Base-by-base conservation (phyloP, 2,329 filamentous ascomycete genomes). In the Xylaria hypoxylon region DNA sequence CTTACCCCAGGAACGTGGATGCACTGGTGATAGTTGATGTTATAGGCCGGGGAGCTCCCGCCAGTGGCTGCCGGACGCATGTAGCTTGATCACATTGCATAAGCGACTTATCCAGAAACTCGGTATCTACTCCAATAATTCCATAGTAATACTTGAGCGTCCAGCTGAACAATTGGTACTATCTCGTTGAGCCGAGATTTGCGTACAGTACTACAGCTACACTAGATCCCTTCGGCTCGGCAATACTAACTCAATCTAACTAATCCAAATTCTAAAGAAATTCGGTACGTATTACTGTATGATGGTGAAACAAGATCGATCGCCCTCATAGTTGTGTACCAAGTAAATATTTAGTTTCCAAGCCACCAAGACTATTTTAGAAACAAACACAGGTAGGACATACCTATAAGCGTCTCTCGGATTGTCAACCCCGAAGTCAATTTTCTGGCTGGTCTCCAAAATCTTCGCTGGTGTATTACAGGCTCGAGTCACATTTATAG, bases 71-170 rank as follows among this genome's bases (percentile, higher is more conserved):
- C n/a, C n/a, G 17, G 6, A 62, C 56, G 48, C 28, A 24, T n/a
- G 55, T 38, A 59, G 53, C 33, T 57, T 31, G 45, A 42, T 51
- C 26, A 48, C 35, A 57, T 28, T 47, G 51, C 45, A 35, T 65
- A 40, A 47, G 55, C 52, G 44, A 35, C 33, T 22, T 22, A 52
- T 61, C 59, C 47, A 42, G 50, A 33, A 40, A 26, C 48, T 45
- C 50, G 35, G 50, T 33, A 33, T 10, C 47, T 52, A 28, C 24
- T 10, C 15, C 7, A 15, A 5, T 40, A 28, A 40, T 3, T 26
- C 2, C n/a, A 15, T 33, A n/a, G 38, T 44, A 62, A 10, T 24
- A 22, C 24, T 35, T 35, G 15, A 24, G 47, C 15, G 22, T 19
- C 24, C 42, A 57, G 45, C 51, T 47, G 52, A 58, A 48, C 42